Conservation (phyloP, 495 filamentous ascomycete species). For the Lophiostoma macrostomum region DNA sequence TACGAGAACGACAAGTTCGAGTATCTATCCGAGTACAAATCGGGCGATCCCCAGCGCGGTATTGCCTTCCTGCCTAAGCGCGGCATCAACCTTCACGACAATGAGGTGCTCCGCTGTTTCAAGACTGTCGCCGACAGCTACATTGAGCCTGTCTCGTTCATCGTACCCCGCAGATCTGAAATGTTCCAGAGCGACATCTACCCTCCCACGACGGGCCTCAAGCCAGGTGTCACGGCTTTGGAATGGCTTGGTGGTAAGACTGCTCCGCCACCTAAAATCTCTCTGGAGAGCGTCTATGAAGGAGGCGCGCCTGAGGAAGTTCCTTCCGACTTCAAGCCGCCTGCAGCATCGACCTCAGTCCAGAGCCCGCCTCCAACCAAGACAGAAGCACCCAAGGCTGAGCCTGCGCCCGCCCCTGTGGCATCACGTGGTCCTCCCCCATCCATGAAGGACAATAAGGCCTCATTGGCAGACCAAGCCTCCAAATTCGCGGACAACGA, state of each 20-base stretch:
- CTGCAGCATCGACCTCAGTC: constrained; percentile 42
- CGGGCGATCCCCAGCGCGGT: constrained; percentile 86
- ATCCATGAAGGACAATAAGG: constrained; percentile 76
- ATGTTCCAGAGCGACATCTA: constrained; percentile 97
- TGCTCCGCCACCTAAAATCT: constrained; percentile 81
- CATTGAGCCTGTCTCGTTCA: constrained; percentile 96
- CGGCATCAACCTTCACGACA: constrained; percentile 92
- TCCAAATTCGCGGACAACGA: constrained; percentile 79
- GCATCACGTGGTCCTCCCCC: constrained; percentile 56
- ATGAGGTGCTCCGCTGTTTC: constrained; percentile 91
- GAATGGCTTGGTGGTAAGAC: constrained; percentile 88
- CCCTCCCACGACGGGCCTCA: constrained; percentile 72
- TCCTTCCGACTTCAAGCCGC: constrained; percentile 62
- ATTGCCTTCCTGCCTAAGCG: constrained; percentile 94
- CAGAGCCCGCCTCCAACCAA: constrained; percentile 54
- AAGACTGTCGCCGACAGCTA: constrained; percentile 94
- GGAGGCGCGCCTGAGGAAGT: constrained; percentile 74
- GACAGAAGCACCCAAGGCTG: constrained; percentile 45
- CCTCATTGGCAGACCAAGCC: constrained; percentile 77
- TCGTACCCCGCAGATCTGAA: constrained; percentile 92
- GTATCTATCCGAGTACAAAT: constrained; percentile 93
- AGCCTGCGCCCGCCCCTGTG: constrained; percentile 41
- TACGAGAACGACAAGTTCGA: constrained; percentile 98
- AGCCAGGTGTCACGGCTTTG: constrained; percentile 70
- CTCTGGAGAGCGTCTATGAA: constrained; percentile 86